These are phyloP conservation scores for Penicillium dipodomyicola DNA, from an alignment of 495 filamentous ascomycete genomes.

Conservation along the genomic window DNA sequence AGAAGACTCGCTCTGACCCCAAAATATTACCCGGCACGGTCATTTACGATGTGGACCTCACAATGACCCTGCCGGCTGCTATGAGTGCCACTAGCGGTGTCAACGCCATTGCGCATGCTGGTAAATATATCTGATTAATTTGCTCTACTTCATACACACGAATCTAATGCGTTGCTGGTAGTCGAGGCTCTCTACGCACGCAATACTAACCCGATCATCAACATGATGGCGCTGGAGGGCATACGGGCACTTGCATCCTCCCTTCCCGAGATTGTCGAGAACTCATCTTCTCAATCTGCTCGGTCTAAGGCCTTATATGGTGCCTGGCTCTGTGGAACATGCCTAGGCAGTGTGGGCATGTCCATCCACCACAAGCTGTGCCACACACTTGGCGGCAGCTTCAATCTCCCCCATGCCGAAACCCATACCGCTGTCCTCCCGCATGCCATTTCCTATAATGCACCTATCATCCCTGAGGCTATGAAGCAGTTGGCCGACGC, in stretches of 20 bases:
- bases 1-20: conserved; percentile 62
- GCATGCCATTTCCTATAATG: conserved; percentile 67
- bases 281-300: conserved; percentile 48
- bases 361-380: conserved; percentile 70
- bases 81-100: conserved; percentile 65
- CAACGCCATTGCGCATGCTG: conserved; percentile 68
- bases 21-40: conserved; percentile 65
- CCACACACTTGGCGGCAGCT: conserved; percentile 65
- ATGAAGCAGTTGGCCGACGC: conserved; percentile 57
- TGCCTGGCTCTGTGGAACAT: conserved; percentile 64
- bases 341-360: conserved; percentile 66
- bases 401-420: conserved; percentile 68
- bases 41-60: conserved; percentile 68
- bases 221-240: conserved; percentile 57
- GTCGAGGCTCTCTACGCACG: conserved; percentile 67
- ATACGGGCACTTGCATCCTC: conserved; percentile 52
- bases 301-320: conserved; percentile 61
- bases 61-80: conserved; percentile 58
- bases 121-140: conserved; percentile 27
- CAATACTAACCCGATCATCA: conserved; percentile 60
- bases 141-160: neutral
- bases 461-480: conserved; percentile 57
- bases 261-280: conserved; percentile 55
- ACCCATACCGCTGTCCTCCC: conserved; percentile 67
- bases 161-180: conserved; percentile 12